phyloP scores from a whole-genome alignment of 75 land plant genomes.

The Sequoia sempervirens region DNA sequence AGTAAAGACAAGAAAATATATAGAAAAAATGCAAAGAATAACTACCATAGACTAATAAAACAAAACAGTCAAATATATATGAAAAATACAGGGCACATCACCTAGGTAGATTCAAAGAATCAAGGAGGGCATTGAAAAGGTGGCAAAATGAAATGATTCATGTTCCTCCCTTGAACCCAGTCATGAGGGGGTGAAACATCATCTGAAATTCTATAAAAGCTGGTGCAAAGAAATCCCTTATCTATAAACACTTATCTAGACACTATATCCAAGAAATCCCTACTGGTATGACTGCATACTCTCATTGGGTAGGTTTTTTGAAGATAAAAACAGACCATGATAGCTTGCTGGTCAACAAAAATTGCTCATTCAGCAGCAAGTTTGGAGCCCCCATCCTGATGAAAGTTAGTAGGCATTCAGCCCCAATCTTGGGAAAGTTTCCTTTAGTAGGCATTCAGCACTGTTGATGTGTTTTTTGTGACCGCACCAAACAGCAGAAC shows the following conservation, averaged over 20 bases:
- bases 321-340: background rate
- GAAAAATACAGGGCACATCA: background rate
- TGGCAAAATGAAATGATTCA: background rate
- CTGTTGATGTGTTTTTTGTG: too few relatives aligned
- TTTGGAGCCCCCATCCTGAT: background rate
- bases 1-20: background rate
- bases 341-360: background rate
- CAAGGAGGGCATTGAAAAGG: background rate
- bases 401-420: background rate
- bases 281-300: background rate
- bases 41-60: background rate
- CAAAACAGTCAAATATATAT: background rate
- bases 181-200: background rate
- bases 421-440: background rate
- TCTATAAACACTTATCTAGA: too few relatives aligned
- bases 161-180: background rate
- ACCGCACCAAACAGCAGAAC: too few relatives aligned
- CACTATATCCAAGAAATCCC: background rate
- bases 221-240: background rate
- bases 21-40: background rate
- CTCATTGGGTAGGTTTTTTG: background rate
- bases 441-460: background rate
- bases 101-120: background rate
- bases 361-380: background rate
- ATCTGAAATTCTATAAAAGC: background rate